Percentiles rank a stretch among this genome's conserved stretches.
These are phyloP conservation scores for Lindgomyces ingoldianus DNA, from an alignment of 495 filamentous ascomycete genomes.

Conservation along the genomic window DNA sequence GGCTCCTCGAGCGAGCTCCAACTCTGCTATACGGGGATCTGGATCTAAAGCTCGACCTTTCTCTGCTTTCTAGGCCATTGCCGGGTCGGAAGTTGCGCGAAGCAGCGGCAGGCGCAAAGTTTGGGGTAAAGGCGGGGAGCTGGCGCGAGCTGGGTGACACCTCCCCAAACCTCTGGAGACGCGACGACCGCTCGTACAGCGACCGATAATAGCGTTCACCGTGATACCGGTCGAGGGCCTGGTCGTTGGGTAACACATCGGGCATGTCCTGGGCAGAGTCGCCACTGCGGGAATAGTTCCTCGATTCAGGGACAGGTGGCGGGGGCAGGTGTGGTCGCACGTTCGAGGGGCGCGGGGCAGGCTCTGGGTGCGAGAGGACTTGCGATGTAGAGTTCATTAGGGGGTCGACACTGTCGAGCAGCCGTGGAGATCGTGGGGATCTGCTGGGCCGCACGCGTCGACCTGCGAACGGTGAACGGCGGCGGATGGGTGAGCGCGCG, in stretches of 20 bases:
- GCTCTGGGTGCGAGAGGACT: background rate
- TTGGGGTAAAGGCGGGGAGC: conserved; percentile 29
- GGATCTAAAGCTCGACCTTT: background rate
- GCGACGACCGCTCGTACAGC: background rate
- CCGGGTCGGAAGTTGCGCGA: conserved; percentile 9
- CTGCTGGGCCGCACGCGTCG: conserved; percentile 32
- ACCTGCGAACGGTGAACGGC: conserved; percentile 46
- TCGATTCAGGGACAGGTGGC: conserved; percentile 46
- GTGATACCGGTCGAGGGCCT: background rate
- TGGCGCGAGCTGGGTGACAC: background rate
- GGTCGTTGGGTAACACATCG: background rate
- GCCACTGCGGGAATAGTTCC: conserved; percentile 36
- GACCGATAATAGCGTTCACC: conserved; percentile 2
- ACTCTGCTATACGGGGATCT: conserved; percentile 12
- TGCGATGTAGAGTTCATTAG: conserved; percentile 17
- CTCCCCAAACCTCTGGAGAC: conserved; percentile 1
- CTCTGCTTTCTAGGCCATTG: background rate
- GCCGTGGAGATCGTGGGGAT: conserved; percentile 25
- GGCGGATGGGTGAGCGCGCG: conserved; percentile 71
- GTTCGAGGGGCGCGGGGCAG: conserved; percentile 19
- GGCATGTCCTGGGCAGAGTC: background rate
- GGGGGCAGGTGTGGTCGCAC: conserved; percentile 29
- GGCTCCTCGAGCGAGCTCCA: background rate
- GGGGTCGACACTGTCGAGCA: background rate
- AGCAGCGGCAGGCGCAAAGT: conserved; percentile 36